Evolutionary conservation across 345 rosid species (phyloP).

Genomic region (Isatis tinctoria): DNA sequence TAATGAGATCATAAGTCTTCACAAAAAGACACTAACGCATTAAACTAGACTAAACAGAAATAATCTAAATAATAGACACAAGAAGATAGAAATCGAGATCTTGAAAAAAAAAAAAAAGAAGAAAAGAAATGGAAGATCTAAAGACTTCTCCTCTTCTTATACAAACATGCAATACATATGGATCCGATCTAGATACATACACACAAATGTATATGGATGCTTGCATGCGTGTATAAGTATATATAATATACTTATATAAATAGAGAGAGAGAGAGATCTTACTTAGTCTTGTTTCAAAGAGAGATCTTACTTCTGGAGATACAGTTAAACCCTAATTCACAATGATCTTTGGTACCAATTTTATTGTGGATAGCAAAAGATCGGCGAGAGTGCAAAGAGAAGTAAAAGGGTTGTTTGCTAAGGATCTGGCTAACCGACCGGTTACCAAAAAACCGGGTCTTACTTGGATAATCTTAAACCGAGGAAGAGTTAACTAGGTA

Average conservation of each 20-base stretch:
- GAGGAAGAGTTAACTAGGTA: not conserved
- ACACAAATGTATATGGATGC: not conserved
- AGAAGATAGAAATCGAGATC: not conserved
- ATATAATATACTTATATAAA: not conserved
- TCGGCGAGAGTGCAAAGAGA: not conserved
- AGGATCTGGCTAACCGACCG: not conserved
- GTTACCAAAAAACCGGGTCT: not conserved
- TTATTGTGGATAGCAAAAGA: conserved; percentile 10
- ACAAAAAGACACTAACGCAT: conserved; percentile 12
- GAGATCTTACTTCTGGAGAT: conserved; percentile 22
- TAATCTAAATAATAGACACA: not conserved
- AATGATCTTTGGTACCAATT: not conserved
- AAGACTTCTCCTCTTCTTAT: conserved; percentile 1
- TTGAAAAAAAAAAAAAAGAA: not conserved
- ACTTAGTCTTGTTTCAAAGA: not conserved
- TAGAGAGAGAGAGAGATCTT: conserved; percentile 19
- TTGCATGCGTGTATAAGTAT: not conserved
- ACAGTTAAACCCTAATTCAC: conserved; percentile 31
- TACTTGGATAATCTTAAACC: not conserved
- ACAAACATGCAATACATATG: conserved; percentile 22
- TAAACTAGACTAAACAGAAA: not conserved
- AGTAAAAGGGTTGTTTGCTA: not conserved
- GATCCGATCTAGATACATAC: conserved; percentile 9
- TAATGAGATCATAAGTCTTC: conserved; percentile 25
- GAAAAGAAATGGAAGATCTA: conserved; percentile 1